Conservation (phyloP, 352 stramenopile genomes). For the Globisporangium paroecandrum region DNA sequence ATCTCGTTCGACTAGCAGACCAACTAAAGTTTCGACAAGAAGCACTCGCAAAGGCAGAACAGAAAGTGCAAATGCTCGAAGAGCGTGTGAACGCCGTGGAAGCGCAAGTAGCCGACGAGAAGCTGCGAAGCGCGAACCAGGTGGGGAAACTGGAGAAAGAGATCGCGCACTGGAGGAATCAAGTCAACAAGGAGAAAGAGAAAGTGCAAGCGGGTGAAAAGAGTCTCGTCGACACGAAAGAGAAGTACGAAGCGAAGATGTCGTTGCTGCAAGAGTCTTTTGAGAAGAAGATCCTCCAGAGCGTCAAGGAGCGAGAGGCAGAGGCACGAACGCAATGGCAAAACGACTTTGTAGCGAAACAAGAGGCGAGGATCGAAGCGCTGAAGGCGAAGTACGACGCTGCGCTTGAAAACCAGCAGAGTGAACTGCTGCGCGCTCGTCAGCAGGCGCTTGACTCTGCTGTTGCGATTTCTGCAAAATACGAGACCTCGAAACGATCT, state of each 20-base stretch:
- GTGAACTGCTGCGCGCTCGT: conserved; percentile 44
- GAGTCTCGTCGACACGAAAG: conserved; percentile 27
- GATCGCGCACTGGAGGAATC: conserved; percentile 34
- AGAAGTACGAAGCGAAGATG: conserved; percentile 54
- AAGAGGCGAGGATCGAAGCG: conserved; percentile 65
- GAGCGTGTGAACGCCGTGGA: conserved; percentile 31
- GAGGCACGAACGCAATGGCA: conserved; percentile 63
- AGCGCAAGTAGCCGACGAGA: conserved; percentile 37
- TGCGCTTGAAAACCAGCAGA: conserved; percentile 53
- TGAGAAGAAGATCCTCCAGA: conserved; percentile 48
- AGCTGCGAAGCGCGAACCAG: conserved; percentile 36
- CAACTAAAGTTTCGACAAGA: conserved; percentile 66
- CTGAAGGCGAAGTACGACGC: conserved; percentile 71
- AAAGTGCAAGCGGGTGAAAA: conserved; percentile 29
- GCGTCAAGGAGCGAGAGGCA: conserved; percentile 48
- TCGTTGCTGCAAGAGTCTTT: conserved; percentile 40
- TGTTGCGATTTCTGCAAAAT: conserved; percentile 39
- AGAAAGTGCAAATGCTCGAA: conserved; percentile 42
- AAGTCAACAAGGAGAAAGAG: conserved; percentile 54
- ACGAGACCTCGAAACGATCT: conserved; percentile 38
- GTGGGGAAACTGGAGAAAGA: conserved; percentile 53
- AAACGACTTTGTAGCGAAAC: conserved; percentile 62
- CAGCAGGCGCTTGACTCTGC: conserved; percentile 50
- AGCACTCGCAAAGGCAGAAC: conserved; percentile 41
- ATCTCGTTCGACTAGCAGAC: conserved; percentile 43